Evolutionary conservation across 495 filamentous ascomycete genomes (phyloP).

Genomic region (Hypoxylon fragiforme): DNA sequence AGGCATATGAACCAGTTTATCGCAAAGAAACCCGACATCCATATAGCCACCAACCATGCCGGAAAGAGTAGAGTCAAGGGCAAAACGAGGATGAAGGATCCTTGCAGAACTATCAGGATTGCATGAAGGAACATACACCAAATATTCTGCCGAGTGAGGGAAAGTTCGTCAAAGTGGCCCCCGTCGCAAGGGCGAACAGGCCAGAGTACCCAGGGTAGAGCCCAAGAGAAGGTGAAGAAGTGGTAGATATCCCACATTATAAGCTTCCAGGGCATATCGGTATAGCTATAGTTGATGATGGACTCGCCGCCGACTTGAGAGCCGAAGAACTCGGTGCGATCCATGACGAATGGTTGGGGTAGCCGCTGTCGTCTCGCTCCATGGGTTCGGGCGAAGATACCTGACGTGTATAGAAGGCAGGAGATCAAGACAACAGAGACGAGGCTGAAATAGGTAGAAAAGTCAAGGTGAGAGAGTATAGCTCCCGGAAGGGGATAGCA

Average conservation of each 20-base stretch:
- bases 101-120: constrained; percentile 55
- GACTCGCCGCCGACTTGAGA: constrained; percentile 56
- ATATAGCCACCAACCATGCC: constrained; percentile 50
- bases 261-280: constrained; percentile 60
- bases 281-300: constrained; percentile 59
- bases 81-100: constrained; percentile 52
- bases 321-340: constrained; percentile 49
- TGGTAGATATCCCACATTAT: constrained; percentile 58
- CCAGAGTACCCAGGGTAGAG: constrained; percentile 56
- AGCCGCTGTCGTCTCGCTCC: constrained; percentile 1
- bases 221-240: constrained; percentile 53
- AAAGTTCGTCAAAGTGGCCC: constrained; percentile 61
- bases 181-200: constrained; percentile 56
- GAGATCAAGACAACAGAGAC: constrained; percentile 14
- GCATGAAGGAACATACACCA: constrained; percentile 55
- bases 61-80: constrained; percentile 54
- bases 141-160: constrained; percentile 52
- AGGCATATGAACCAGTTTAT: constrained; percentile 55
- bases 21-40: constrained; percentile 41
- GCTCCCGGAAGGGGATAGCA: constrained; percentile 9
- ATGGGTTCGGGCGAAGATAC: constrained; percentile 19
- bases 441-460: constrained; percentile 13
- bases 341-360: constrained; percentile 11
- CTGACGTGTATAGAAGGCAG: constrained; percentile 18
- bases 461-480: constrained; percentile 10